phyloP scores from a whole-genome alignment of 163 green algal species.

The Chlamydomonas reinhardtii region DNA sequence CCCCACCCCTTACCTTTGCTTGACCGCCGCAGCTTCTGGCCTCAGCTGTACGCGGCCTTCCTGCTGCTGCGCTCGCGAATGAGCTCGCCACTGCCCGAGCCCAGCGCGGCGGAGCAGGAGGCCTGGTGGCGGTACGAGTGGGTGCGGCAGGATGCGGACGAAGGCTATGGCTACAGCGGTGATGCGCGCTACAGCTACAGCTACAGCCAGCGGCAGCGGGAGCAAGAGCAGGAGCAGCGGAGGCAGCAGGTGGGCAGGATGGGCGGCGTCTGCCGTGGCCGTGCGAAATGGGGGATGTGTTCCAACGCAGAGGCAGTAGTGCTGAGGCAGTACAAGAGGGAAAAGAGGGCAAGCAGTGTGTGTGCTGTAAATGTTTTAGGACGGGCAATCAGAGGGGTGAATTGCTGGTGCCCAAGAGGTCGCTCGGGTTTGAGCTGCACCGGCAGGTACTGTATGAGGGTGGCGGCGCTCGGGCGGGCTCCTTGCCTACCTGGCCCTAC shows the following conservation, averaged over 20 bases:
- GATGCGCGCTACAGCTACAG: constrained; percentile 22
- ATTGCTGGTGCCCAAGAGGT: no score
- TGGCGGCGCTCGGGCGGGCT: no score
- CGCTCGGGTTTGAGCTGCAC: no score
- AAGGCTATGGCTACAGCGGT: constrained; percentile 17
- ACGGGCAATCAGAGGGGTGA: no score
- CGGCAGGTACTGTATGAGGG: no score
- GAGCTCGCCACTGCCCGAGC: constrained; percentile 4
- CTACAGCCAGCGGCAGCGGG: neutral
- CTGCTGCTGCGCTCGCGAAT: constrained; percentile 9
- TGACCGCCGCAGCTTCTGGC: constrained; percentile 7
- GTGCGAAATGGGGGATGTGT: no score
- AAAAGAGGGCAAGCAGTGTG: no score
- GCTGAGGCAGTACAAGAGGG: no score
- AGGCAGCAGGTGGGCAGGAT: neutral
- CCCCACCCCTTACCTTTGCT: neutral
- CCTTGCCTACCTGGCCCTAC: no score
- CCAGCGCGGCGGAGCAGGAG: constrained; percentile 9
- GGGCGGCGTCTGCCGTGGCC: no score
- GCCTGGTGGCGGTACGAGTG: constrained; percentile 33
- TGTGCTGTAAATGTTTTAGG: no score
- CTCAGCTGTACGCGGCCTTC: constrained; percentile 9
- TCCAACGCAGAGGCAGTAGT: no score
- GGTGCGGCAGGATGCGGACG: constrained; percentile 36
- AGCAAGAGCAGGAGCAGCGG: neutral